Evolutionary conservation across 2,329 filamentous ascomycete species (phyloP), one percentile per base, ranked within the genome.

Genomic region (Fonsecaea erecta): DNA sequence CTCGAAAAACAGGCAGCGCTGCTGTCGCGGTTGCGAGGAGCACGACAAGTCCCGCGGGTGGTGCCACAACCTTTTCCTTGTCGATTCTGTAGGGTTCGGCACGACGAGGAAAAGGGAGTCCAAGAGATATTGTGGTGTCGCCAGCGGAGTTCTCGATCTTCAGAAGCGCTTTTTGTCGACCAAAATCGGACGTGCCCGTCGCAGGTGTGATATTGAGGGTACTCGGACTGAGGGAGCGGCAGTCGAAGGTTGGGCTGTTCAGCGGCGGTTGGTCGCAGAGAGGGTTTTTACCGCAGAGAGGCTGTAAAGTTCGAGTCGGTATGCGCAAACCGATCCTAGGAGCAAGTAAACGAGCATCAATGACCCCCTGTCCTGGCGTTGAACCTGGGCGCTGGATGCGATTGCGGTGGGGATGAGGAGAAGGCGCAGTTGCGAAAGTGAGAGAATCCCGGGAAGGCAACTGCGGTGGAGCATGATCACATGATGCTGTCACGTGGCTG

Each of bases 1-100:
- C 37, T 55, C 62, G 52, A 54, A 61, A 32, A 40, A 55, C 34
- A 30, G 58, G 53, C 28, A 53, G 46, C 46, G 56, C 55, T 34
- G 26, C 14, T 60, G 46, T 52, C 16, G 43, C 14, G n/a, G 43
- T 37, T n/a, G 26, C n/a, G 26, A 59, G 12, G 35, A 34, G 57
- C 28, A 60, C 43, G 43, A 12, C 18, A n/a, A n/a, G n/a, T n/a
- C n/a, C n/a, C n/a, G n/a, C n/a, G n/a, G n/a, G 43, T 48, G 7
- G 7, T 48, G 43, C 21, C 21, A 11, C 9, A 48, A 48, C 9
- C 43, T 24, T 48, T 26, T 48, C 18, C 43, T 48, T 48, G 43
- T 26, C 11, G 21, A 26, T 48, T 14, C 43, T 48, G 18, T 5
- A 53, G 52, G 32, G 9, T 12, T 53, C 30, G 52, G 24, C 14